These are phyloP conservation scores for Fusarium scirpi DNA, from an alignment of 2,329 filamentous ascomycete species.

Conservation along the genomic window DNA sequence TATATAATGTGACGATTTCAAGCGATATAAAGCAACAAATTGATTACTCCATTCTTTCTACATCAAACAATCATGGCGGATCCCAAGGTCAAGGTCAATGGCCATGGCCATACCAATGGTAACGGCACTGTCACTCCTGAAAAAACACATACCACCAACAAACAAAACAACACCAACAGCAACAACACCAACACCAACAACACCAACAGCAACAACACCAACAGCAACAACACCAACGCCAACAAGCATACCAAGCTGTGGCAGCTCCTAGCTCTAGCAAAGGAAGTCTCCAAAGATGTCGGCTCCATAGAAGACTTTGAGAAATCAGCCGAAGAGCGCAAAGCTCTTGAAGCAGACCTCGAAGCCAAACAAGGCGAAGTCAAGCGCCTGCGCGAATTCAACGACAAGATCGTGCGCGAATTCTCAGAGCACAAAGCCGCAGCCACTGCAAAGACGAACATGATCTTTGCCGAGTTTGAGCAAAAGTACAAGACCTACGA, in stretches of 20 bases:
- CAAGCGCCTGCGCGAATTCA: conserved; percentile 44
- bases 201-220: not conserved
- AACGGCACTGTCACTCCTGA: conserved; percentile 38
- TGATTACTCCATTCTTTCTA: conserved; percentile 22
- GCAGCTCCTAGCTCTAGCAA: conserved; percentile 46
- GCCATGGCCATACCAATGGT: conserved; percentile 23
- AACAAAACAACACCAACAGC: not conserved
- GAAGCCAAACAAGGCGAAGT: conserved; percentile 41
- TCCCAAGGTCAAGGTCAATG: conserved; percentile 46
- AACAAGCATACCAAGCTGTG: conserved; percentile 45
- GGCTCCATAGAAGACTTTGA: conserved; percentile 47
- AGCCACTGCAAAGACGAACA: conserved; percentile 38
- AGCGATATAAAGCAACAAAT: conserved; percentile 23
- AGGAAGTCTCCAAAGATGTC: conserved; percentile 46
- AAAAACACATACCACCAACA: conserved; percentile 3
- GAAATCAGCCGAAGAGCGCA: conserved; percentile 38
- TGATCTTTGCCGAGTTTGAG: conserved; percentile 43
- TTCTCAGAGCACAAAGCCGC: conserved; percentile 41
- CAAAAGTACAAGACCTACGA: conserved; percentile 45
- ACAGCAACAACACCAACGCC: not conserved
- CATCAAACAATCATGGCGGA: conserved; percentile 44
- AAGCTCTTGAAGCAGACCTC: conserved; percentile 42
- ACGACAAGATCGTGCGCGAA: conserved; percentile 43
- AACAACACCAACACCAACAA: conserved; percentile 23
- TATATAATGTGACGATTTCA: conserved; percentile 41